Evolutionary conservation across 768 basidiomycete species (phyloP), one percentile per base, ranked within the genome.

Genomic region (Imleria badia): DNA sequence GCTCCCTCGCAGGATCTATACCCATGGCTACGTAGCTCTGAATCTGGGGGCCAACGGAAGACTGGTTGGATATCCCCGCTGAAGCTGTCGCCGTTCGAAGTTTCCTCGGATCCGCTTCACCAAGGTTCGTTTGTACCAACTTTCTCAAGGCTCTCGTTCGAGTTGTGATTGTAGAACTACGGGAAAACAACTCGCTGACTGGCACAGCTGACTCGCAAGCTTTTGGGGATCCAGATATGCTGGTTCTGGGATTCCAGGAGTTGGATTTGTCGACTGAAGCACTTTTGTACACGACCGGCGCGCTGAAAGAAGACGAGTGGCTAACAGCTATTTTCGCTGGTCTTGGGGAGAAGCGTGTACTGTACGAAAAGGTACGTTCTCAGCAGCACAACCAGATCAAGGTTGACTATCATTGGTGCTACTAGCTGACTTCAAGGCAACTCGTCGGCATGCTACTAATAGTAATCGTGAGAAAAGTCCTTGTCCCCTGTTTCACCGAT

Each of bases 371-470:
- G 79, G 89, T 87, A 41, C 36, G 34, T 29, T 44, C 19, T 26
- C 26, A 35, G 38, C 31, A 3, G 31, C 22, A 11, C 30, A 22
- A 22, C 17, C 7, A 14, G 10, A 11, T 49, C 41, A 10, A 9
- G 19, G n/a, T 34, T 56, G 36, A 36, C 45, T 10, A 19, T 52
- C 30, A 52, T 22, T 14, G 33, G 5, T 33, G 6, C 22, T 44
- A 1, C n/a, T 45, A 92, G 89, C 75, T 93, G 31, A 75, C 73
- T 14, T 89, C 87, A 4, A 87, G 80, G 60, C 91, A 91, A 66
- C 85, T 94, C 19, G 90, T 93, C 35, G 91, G 91, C 34, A 89
- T 91, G 78, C 74, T 93, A n/a, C 70, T 93, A 19, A 64, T 93
- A 12, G 69, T 89, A 29, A 72, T 93, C 39, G 84, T 81, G 9